Conservation (phyloP, 495 filamentous ascomycete species). For the Xylaria palmicola region DNA sequence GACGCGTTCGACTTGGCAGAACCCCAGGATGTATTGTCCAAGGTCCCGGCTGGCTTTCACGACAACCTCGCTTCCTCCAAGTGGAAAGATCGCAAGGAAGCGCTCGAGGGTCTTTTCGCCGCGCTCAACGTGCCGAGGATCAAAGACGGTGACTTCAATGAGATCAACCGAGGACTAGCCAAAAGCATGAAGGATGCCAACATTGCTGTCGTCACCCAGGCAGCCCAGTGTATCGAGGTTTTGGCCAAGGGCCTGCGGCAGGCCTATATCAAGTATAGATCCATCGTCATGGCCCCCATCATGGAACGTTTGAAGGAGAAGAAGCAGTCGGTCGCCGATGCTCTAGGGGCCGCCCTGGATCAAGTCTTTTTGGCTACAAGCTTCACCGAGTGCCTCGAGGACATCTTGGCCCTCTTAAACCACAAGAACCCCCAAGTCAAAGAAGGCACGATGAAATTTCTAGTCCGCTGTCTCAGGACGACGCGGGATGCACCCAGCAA, state of each 20-base stretch:
- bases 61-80: conserved; percentile 86
- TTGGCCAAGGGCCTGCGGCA: conserved; percentile 86
- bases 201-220: conserved; percentile 88
- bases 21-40: conserved; percentile 83
- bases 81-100: conserved; percentile 98
- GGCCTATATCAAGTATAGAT: conserved; percentile 76
- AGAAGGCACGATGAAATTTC: conserved; percentile 85
- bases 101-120: conserved; percentile 76
- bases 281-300: conserved; percentile 77
- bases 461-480: conserved; percentile 81
- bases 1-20: conserved; percentile 88
- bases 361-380: conserved; percentile 78
- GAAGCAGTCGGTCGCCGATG: conserved; percentile 86
- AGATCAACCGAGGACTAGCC: conserved; percentile 76
- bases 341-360: conserved; percentile 80
- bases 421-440: conserved; percentile 99
- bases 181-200: conserved; percentile 99
- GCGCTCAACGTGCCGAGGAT: conserved; percentile 85
- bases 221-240: conserved; percentile 89
- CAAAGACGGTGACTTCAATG: conserved; percentile 84
- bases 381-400: conserved; percentile 82
- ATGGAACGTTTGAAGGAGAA: conserved; percentile 97
- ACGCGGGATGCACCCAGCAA: conserved; percentile 81
- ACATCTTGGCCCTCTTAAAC: conserved; percentile 78
- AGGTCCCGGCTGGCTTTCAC: conserved; percentile 75